These are phyloP conservation scores for Eragrostis nindensis DNA, from an alignment of 176 grass and related monocot genomes.

Conservation along the genomic window DNA sequence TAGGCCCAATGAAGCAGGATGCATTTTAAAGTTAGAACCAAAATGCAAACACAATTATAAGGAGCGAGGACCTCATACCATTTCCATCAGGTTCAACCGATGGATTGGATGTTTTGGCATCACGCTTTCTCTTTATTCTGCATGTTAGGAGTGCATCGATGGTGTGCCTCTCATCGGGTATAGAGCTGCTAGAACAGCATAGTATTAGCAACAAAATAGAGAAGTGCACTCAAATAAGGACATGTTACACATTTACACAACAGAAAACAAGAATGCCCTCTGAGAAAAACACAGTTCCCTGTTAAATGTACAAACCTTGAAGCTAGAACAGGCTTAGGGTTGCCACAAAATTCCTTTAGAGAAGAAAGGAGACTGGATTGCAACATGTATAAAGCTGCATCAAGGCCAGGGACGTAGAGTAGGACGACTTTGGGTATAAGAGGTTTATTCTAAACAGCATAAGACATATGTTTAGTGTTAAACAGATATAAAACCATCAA, in stretches of 20 bases:
- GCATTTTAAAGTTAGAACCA: slow-evolving; percentile 16
- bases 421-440: slow-evolving; percentile 87
- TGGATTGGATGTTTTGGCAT: slow-evolving; percentile 38
- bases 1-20: background rate
- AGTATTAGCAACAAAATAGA: slow-evolving; percentile 13
- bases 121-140: slow-evolving; percentile 83
- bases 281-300: background rate
- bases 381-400: slow-evolving; percentile 91
- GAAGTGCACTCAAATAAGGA: background rate
- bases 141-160: slow-evolving; percentile 90
- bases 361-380: slow-evolving; percentile 62
- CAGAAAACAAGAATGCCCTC: background rate
- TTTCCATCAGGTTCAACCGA: slow-evolving; percentile 47
- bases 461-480: too few species aligned
- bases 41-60: slow-evolving; percentile 3
- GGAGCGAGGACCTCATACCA: slow-evolving; percentile 41
- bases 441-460: slow-evolving; percentile 82
- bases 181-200: slow-evolving; percentile 58
- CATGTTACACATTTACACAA: background rate
- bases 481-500: too few species aligned
- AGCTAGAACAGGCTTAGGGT: slow-evolving; percentile 88
- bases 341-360: slow-evolving; percentile 80
- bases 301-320: slow-evolving; percentile 65
- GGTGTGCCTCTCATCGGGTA: slow-evolving; percentile 89
- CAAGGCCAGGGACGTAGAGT: slow-evolving; percentile 89